Evolutionary conservation across 2,329 filamentous ascomycete species (phyloP).

Genomic region (Microsporum canis): DNA sequence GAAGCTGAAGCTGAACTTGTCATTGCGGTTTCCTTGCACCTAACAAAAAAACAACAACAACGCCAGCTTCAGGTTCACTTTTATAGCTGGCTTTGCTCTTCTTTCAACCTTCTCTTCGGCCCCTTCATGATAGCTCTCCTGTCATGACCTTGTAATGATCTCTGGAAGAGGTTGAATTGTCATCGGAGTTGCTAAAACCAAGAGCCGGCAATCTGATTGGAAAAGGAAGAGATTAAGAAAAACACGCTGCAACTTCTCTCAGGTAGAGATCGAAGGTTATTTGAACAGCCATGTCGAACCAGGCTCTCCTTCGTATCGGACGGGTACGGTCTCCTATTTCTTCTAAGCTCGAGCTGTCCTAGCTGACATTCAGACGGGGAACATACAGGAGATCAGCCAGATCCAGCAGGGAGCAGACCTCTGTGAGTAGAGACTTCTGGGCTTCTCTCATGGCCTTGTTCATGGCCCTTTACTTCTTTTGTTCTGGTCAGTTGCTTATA

Average conservation of each 20-base stretch:
- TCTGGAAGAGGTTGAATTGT: neutral
- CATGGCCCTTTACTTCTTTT: neutral
- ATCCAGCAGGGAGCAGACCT: constrained; percentile 75
- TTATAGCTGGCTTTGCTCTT: neutral
- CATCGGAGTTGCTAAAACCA: neutral
- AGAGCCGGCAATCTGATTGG: neutral
- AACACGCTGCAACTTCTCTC: neutral
- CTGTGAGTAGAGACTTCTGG: constrained; percentile 45
- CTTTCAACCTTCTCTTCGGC: neutral
- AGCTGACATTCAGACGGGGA: constrained; percentile 12
- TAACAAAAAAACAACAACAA: neutral
- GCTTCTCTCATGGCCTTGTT: neutral
- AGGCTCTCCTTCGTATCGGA: constrained; percentile 78
- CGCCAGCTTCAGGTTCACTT: neutral
- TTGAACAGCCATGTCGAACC: constrained; percentile 55
- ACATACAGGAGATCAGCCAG: constrained; percentile 63
- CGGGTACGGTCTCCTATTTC: constrained; percentile 45
- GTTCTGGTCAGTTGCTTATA: constrained; percentile 9
- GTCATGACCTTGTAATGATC: neutral
- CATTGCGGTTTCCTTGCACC: neutral
- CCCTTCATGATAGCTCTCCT: neutral
- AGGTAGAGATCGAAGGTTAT: neutral
- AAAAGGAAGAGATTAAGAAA: neutral
- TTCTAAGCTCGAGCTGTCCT: neutral
- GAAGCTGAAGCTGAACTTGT: neutral